Conservation (phyloP, 83 land plant genomes). For the Diphasiastrum complanatum region DNA sequence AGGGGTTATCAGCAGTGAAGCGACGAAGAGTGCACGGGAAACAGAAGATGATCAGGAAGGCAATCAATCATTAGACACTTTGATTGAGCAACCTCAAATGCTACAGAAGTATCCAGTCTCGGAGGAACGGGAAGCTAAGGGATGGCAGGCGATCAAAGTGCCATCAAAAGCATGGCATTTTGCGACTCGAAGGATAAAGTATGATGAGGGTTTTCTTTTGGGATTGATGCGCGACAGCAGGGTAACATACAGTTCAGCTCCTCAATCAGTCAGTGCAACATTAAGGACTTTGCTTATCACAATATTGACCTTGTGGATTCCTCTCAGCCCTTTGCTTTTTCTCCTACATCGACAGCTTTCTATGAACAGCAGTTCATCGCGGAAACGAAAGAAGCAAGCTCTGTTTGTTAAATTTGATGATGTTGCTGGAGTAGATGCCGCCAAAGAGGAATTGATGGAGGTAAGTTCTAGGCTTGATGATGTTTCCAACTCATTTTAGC, state of each 20-base stretch:
- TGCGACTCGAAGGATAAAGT: conserved; percentile 58
- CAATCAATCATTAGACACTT: too few species aligned
- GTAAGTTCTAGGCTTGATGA: too few species aligned
- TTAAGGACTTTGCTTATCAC: conserved; percentile 49
- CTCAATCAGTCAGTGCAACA: conserved; percentile 53
- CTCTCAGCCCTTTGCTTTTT: conserved; percentile 83
- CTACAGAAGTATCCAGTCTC: too few species aligned
- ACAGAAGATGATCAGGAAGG: too few species aligned
- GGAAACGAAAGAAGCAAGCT: conserved; percentile 46
- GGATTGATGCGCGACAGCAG: conserved; percentile 74
- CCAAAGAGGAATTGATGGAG: conserved; percentile 93
- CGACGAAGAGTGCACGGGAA: too few species aligned
- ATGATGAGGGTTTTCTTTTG: conserved; percentile 80
- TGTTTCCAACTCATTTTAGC: too few species aligned
- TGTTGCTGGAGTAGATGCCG: conserved; percentile 93
- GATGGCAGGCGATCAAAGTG: not conserved
- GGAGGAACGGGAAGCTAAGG: too few species aligned
- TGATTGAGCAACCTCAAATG: too few species aligned
- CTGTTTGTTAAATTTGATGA: conserved; percentile 73
- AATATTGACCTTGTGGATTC: conserved; percentile 74
- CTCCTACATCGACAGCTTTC: conserved; percentile 70
- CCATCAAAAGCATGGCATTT: conserved; percentile 52
- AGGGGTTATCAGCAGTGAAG: too few species aligned
- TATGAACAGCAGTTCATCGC: conserved; percentile 48
- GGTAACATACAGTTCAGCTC: conserved; percentile 78